These are phyloP conservation scores for Nicotiana knightiana DNA, from an alignment of 257 asterid genomes.

Conservation along the genomic window DNA sequence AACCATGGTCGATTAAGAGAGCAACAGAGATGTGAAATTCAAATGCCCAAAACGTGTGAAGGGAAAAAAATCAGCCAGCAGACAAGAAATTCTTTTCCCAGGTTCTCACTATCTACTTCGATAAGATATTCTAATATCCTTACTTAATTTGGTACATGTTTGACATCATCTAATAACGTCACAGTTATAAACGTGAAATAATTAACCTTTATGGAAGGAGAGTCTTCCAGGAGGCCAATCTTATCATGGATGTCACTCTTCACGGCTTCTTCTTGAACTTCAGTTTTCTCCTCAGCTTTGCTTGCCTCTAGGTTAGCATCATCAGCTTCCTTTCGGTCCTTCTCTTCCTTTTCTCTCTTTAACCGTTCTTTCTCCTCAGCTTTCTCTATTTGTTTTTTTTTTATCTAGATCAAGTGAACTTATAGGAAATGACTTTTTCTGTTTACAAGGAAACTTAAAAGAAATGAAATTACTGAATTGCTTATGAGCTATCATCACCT, in stretches of 20 bases:
- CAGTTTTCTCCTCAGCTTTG: slow-evolving; percentile 30
- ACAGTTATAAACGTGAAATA: neutral
- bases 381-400: slow-evolving; percentile 82
- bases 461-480: neutral
- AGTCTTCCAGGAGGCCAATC: slow-evolving; percentile 37
- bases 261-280: slow-evolving; percentile 30
- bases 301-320: slow-evolving; percentile 40
- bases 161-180: neutral
- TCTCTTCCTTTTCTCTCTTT: slow-evolving; percentile 78
- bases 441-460: too few relatives aligned
- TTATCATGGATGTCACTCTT: slow-evolving; percentile 37
- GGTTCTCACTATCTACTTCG: neutral
- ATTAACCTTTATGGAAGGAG: slow-evolving; percentile 41
- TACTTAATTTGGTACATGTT: neutral
- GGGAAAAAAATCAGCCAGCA: neutral
- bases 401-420: slow-evolving; percentile 37
- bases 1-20: too few relatives aligned
- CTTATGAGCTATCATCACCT: neutral
- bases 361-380: slow-evolving; percentile 87
- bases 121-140: neutral
- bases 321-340: slow-evolving; percentile 55
- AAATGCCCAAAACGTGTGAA: neutral
- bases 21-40: neutral
- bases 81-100: neutral
- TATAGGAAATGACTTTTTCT: neutral